phyloP scores from a whole-genome alignment of 2,329 filamentous ascomycete genomes.

The Botrytis fragariae region DNA sequence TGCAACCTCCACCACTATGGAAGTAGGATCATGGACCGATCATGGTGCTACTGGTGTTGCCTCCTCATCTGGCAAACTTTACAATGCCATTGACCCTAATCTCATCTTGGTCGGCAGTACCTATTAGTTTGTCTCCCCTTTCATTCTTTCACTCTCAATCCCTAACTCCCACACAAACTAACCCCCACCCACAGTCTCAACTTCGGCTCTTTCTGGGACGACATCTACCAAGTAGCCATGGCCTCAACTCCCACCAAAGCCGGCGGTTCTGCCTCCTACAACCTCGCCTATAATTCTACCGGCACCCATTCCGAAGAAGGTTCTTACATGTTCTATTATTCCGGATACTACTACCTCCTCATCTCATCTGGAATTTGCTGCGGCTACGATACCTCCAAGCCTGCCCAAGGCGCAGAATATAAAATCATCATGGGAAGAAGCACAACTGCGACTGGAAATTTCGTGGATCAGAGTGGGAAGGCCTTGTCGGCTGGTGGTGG shows the following conservation, averaged over 20 bases:
- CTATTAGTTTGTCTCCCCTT: slow-evolving; percentile 39
- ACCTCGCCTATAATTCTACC: slow-evolving; percentile 53
- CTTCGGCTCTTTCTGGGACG: slow-evolving; percentile 68
- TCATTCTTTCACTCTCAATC: not conserved
- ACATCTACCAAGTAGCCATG: slow-evolving; percentile 60
- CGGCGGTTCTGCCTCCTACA: slow-evolving; percentile 39
- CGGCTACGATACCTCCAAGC: slow-evolving; percentile 53
- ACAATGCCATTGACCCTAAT: slow-evolving; percentile 62
- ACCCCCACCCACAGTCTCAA: slow-evolving; percentile 41
- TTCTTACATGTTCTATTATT: slow-evolving; percentile 52
- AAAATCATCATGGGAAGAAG: slow-evolving; percentile 49
- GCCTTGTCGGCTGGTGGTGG: slow-evolving; percentile 57
- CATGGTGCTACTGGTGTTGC: slow-evolving; percentile 53
- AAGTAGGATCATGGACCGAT: slow-evolving; percentile 59
- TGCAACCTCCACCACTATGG: slow-evolving; percentile 44
- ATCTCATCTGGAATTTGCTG: slow-evolving; percentile 62
- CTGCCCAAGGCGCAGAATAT: slow-evolving; percentile 35
- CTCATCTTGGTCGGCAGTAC: slow-evolving; percentile 45
- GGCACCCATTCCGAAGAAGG: slow-evolving; percentile 56
- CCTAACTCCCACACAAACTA: not conserved
- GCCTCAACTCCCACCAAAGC: slow-evolving; percentile 37
- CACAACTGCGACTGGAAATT: slow-evolving; percentile 59
- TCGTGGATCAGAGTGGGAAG: slow-evolving; percentile 54
- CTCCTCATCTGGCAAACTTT: slow-evolving; percentile 44
- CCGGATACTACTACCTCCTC: slow-evolving; percentile 62